Evolutionary conservation across 805 yeast species (phyloP), one percentile per base, ranked within the genome.

Genomic region (Nakazawaea siamensis): DNA sequence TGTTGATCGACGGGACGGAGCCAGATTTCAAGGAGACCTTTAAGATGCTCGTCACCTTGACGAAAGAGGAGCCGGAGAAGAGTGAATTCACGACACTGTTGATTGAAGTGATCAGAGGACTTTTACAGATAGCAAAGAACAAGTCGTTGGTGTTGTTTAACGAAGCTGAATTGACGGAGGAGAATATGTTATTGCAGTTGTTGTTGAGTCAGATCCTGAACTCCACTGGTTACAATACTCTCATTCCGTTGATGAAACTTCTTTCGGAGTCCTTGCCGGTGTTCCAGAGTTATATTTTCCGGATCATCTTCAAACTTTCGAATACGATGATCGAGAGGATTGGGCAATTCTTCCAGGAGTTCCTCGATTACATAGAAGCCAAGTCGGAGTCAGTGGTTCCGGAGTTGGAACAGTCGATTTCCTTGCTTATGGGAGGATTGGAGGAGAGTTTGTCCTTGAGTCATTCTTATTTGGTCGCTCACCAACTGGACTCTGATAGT

Each of bases 371-470:
- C 27, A 38, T 44, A 3, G 24, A 19, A 10, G 29, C 23, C 8
- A 25, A 29, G 9, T 12, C 9, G 6, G 23, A 5, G 13, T 18
- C 31, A 8, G 10, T 29, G 10, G 14, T 32, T 4, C 14, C 35
- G 8, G 74, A 70, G 9, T 49, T 63, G 52, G 56, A 64, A 49
- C 57, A 69, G 39, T 55, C 75, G 23, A 54, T 73, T 42, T 49
- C 72, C 33, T 50, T 67, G 30, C 53, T 66, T 31, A 56, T 68
- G 30, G 56, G 67, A 11, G 88, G 90, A 0, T 49, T 85, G 17
- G 88, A 85, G 47, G 80, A 76, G 34, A 54, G 86, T 9, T 50
- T 86, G 24, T 64, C 68, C 2, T 58, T 68, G 1, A 67, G 82
- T 8, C 85, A 81, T 49, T 66, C 73, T 20, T 73, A 67, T 42